Evolutionary conservation across 106 monocot genomes (phyloP), one percentile per base, ranked within the genome.

Genomic region (Acorus calamus): DNA sequence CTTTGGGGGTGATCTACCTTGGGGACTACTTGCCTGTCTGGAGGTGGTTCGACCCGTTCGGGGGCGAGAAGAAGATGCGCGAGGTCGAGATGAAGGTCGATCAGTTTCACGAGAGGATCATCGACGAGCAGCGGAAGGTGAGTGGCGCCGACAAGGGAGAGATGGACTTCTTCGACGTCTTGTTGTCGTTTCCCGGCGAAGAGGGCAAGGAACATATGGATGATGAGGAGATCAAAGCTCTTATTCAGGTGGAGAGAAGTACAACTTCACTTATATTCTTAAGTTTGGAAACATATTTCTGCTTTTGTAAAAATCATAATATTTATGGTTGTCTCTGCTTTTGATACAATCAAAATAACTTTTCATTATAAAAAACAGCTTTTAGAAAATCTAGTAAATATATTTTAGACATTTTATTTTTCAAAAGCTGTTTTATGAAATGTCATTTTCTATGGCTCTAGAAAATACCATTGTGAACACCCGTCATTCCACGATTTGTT

Each of bases 111-210:
- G 76, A 84, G 49, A 89, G 71, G 68, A 94, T 89, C 4, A 65
- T 87, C 5, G 83, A 78, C 3, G 77, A 83, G 69, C 83, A 83
- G 46, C 71, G 73, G 14, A 62, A 5, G 76, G 69, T 44, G 13
- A 76, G 43, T 13, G 62, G n/a, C 14, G 5, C 14, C 10, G 50
- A 12, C 12, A 65, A 64, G 50, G 80, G 59, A 9, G 82, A 74
- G 44, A 73, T 82, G 81, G 94, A 94, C 61, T 94, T 94, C 66
- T 89, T 94, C n/a, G 94, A 94, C 60, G 86, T 94, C 3, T 53
- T 94, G 28, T 66, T 94, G 9, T 94, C 89, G 57, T 69, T 94
- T 69, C 94, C 89, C 2, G 94, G 94, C 3, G 78, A 77, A 57
- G 74, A 86, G 62, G 93, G 86, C 2, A 88, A 83, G 77, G 78